Evolutionary conservation across 495 filamentous ascomycete species (phyloP).

Genomic region (Annulohypoxylon maeteangense): DNA sequence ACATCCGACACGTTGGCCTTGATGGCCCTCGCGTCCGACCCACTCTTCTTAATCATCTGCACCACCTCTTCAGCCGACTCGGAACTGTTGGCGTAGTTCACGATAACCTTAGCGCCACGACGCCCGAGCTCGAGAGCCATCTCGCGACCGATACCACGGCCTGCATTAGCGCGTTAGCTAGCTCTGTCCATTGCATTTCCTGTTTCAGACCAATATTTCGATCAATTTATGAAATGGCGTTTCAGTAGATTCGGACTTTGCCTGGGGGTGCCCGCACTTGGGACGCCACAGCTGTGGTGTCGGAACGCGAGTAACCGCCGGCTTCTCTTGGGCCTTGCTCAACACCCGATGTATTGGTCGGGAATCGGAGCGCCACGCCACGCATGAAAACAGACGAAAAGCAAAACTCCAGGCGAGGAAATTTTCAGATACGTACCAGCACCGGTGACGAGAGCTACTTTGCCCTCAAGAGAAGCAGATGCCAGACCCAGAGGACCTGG

Average conservation of each 20-base stretch:
- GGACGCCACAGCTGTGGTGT: constrained; percentile 2
- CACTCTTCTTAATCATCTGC: constrained; percentile 57
- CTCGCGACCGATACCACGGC: constrained; percentile 77
- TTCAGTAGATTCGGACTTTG: constrained; percentile 20
- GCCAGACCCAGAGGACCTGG: constrained; percentile 61
- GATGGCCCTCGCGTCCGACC: constrained; percentile 72
- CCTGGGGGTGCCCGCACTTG: constrained; percentile 26
- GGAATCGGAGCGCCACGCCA: background rate
- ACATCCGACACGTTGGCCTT: constrained; percentile 79
- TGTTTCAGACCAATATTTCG: constrained; percentile 13
- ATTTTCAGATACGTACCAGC: constrained; percentile 57
- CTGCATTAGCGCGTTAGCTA: constrained; percentile 48
- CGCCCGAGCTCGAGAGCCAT: constrained; percentile 81
- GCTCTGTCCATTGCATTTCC: background rate
- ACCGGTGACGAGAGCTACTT: constrained; percentile 54
- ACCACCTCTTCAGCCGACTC: constrained; percentile 72
- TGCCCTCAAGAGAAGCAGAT: constrained; percentile 61
- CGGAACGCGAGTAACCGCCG: constrained; percentile 19
- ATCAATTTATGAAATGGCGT: background rate
- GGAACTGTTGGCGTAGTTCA: constrained; percentile 79
- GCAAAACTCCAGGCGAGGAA: background rate
- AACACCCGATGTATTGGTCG: background rate
- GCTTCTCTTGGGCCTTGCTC: background rate
- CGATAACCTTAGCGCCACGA: constrained; percentile 75
- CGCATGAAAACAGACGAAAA: constrained; percentile 47